Base-by-base conservation (phyloP, 768 basidiomycete genomes). In the Coprinopsis cinerea region DNA sequence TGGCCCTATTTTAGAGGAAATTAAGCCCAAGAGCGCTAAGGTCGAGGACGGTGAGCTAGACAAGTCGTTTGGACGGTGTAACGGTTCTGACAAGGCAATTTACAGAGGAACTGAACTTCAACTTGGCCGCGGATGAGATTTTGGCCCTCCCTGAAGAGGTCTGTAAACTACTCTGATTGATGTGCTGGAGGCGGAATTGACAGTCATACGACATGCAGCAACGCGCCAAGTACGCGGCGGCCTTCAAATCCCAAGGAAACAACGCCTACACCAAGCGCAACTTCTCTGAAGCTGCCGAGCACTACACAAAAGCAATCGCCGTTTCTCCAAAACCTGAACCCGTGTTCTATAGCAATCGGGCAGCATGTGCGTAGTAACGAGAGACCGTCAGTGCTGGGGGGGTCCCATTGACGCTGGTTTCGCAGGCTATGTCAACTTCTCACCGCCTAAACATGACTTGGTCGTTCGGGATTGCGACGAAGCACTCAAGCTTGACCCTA, bases 341-440 rank as follows among this genome's bases (percentile, higher is more conserved):
- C 24, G 91, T 97, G 26, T 99, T 86, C 71, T 97, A 83, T 78
- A 91, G 89, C 67, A 99, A 99, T 67, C 85, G 96, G 45, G 96
- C 95, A 34, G 96, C 96, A 53, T 97, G 95, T 92, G 52, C 49
- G 85, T 74, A 4, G 49, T 27, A 22, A 27, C 18, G 11, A 18
- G 18, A 4, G 18, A 24, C 28, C 2, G 15, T 24, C 13, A n/a
- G 6, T 7, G 27, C 7, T 20, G 13, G 15, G n/a, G 25, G 27
- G 23, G 24, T 14, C 23, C 28, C 20, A 27, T 20, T 18, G 41
- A 47, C 23, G 25, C 44, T 10, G 47, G 27, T 17, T 48, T 4
- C 10, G 18, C 52, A 92, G 91, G 91, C 66, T 96, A 94, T 67
- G 81, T 95, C 66, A 93, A 95, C 75, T 82, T 94, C 75, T 69